phyloP scores from a whole-genome alignment of 192 early-diverging fungal species.

The Backusella tarrabulga region DNA sequence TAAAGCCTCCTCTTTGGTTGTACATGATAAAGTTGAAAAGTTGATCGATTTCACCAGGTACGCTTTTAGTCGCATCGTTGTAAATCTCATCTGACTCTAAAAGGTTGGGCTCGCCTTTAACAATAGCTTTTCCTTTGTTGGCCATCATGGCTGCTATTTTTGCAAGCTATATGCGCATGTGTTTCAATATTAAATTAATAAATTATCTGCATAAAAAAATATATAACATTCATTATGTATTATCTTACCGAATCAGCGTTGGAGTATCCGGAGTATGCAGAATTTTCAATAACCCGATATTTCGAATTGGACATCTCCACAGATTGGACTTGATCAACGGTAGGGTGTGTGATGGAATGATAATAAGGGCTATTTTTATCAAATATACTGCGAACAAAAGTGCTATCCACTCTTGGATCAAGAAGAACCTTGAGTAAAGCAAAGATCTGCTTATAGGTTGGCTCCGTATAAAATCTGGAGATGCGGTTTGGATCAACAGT shows the following conservation, averaged over 20 bases:
- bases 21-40: constrained; percentile 21
- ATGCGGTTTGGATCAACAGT: constrained; percentile 17
- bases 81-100: constrained; percentile 25
- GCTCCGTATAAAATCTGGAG: not conserved
- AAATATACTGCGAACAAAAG: not conserved
- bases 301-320: not conserved
- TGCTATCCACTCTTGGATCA: not conserved
- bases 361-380: not conserved
- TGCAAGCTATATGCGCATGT: constrained; percentile 39
- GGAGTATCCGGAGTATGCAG: constrained; percentile 53
- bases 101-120: constrained; percentile 29
- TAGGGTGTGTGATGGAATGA: not conserved
- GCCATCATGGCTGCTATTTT: constrained; percentile 62
- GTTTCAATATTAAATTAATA: not conserved
- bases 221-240: not conserved
- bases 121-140: constrained; percentile 46
- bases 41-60: constrained; percentile 24
- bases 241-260: constrained; percentile 49
- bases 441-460: not conserved
- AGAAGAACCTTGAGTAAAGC: not conserved
- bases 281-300: constrained; percentile 32
- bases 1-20: constrained; percentile 44
- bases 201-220: not conserved
- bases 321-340: not conserved
- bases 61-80: constrained; percentile 18